These are phyloP conservation scores for Alternaria brassicicola DNA, from an alignment of 2,329 filamentous ascomycete genomes.

Conservation along the genomic window DNA sequence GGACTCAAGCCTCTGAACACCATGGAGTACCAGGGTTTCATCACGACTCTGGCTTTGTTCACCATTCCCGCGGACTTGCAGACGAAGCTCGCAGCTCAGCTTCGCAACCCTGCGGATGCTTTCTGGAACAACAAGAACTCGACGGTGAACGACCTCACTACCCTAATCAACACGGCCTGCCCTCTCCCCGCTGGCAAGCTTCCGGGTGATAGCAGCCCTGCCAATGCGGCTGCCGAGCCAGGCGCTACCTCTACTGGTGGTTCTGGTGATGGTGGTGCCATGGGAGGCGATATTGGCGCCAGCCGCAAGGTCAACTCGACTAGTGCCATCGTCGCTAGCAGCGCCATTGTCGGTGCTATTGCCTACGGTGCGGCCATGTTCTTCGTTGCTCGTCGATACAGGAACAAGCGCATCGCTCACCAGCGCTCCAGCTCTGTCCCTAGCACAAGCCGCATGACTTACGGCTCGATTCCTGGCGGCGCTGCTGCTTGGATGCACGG, in stretches of 20 bases:
- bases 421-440: conserved; percentile 77
- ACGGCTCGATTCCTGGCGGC: conserved; percentile 48
- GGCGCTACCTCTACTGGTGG: conserved; percentile 39
- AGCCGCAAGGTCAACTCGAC: conserved; percentile 67
- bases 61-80: conserved; percentile 55
- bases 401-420: conserved; percentile 80
- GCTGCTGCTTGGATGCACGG: conserved; percentile 58
- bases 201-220: conserved; percentile 48
- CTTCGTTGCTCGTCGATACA: conserved; percentile 86
- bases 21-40: conserved; percentile 69
- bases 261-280: conserved; percentile 56
- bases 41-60: conserved; percentile 74
- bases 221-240: conserved; percentile 51
- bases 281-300: conserved; percentile 57
- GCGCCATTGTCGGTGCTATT: conserved; percentile 76
- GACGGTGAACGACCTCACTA: conserved; percentile 74
- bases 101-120: conserved; percentile 72
- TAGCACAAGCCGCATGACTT: conserved; percentile 65
- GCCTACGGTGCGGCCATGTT: conserved; percentile 97
- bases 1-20: conserved; percentile 80
- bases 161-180: conserved; percentile 83
- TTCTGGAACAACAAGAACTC: conserved; percentile 74
- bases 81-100: conserved; percentile 67
- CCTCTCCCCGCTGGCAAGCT: conserved; percentile 62
- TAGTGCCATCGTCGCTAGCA: conserved; percentile 73